Conservation (phyloP, 768 basidiomycete genomes). For the Phylloporus sp. region DNA sequence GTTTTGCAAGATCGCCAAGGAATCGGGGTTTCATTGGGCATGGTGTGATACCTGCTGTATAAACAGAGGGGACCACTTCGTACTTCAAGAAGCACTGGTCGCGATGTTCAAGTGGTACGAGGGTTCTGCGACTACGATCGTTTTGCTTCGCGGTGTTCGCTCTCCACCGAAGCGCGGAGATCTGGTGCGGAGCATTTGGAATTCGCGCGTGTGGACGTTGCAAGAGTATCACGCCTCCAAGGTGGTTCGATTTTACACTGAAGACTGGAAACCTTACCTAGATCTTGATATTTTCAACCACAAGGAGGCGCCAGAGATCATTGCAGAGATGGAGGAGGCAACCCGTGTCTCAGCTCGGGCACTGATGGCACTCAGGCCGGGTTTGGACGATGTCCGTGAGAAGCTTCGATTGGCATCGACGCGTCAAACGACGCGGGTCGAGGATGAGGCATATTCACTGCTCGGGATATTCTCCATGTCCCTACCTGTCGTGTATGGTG, state of each 20-base stretch:
- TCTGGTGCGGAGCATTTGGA: slow-evolving; percentile 3
- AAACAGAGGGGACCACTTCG: background rate
- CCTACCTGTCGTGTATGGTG: slow-evolving; percentile 1
- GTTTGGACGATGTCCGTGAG: background rate
- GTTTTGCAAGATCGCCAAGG: slow-evolving; percentile 5
- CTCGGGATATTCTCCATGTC: background rate
- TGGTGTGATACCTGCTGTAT: slow-evolving; percentile 11
- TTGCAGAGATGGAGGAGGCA: slow-evolving; percentile 5
- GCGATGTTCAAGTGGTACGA: slow-evolving; percentile 11
- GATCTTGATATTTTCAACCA: background rate
- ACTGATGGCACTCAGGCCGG: slow-evolving; percentile 1
- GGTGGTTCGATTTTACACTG: slow-evolving; percentile 5
- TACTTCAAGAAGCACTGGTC: slow-evolving; percentile 2
- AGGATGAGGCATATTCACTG: background rate
- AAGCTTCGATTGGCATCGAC: background rate
- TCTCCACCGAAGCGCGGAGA: background rate
- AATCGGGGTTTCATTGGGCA: slow-evolving; percentile 2
- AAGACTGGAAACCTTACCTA: background rate
- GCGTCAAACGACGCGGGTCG: background rate
- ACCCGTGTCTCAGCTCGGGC: background rate
- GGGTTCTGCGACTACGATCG: background rate
- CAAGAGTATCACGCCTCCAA: slow-evolving; percentile 7
- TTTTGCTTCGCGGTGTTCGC: slow-evolving; percentile 2
- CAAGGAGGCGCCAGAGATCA: slow-evolving; percentile 2
- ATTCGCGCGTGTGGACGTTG: slow-evolving; percentile 2